Conservation (phyloP, 305 asterid species). For the Rubia balearica region DNA sequence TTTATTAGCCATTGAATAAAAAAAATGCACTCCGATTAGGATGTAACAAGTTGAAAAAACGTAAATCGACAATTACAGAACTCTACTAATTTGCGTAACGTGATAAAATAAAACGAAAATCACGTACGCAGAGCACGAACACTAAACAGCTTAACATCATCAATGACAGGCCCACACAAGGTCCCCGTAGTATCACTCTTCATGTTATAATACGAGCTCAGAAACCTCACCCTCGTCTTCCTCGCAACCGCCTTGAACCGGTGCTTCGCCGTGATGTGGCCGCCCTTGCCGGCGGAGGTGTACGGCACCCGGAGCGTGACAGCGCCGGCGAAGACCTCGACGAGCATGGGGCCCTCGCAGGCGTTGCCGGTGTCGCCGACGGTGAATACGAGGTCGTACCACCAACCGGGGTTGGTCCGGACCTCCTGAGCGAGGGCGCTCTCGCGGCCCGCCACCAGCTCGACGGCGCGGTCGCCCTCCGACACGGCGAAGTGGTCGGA, state of each 20-base stretch:
- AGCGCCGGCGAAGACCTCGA: constrained; percentile 57
- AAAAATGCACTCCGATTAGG: not conserved
- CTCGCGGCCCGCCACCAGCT: constrained; percentile 67
- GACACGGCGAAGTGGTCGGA: constrained; percentile 60
- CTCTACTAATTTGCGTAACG: not conserved
- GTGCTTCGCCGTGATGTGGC: constrained; percentile 41
- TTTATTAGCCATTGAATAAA: not conserved
- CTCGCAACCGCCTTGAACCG: constrained; percentile 39
- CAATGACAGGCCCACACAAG: constrained; percentile 77
- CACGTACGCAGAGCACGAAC: constrained; percentile 21
- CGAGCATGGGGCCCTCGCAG: constrained; percentile 72
- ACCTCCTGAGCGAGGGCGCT: constrained; percentile 57
- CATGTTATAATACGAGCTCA: constrained; percentile 67
- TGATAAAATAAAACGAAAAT: not conserved
- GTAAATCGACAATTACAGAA: not conserved
- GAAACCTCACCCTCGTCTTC: constrained; percentile 53
- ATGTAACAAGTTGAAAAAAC: not conserved
- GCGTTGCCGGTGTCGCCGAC: constrained; percentile 63
- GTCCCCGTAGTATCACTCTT: constrained; percentile 71
- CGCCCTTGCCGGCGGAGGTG: constrained; percentile 56
- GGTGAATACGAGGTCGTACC: constrained; percentile 43
- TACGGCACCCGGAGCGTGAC: constrained; percentile 38
- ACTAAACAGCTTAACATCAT: constrained; percentile 57
- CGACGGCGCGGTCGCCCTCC: constrained; percentile 58
- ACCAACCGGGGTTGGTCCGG: constrained; percentile 33